Conservation (phyloP, 1,284 basidiomycete species). For the Leccinum pachyderme region DNA sequence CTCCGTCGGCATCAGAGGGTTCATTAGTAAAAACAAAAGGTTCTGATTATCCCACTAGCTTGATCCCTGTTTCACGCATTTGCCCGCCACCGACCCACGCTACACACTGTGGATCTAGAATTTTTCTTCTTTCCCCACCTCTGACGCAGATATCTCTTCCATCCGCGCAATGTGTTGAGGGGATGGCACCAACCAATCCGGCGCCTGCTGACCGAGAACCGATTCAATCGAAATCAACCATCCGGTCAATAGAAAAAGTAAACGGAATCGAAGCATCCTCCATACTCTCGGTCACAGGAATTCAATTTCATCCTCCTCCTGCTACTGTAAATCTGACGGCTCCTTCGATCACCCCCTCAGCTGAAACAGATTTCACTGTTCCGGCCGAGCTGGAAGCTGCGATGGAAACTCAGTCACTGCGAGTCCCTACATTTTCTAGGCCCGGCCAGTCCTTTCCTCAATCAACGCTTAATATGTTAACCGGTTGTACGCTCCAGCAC, state of each 20-base stretch:
- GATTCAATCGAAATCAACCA: conserved; percentile 28
- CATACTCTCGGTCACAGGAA: conserved; percentile 11
- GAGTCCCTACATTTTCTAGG: not conserved
- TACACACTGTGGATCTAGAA: conserved; percentile 14
- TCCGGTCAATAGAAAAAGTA: conserved; percentile 20
- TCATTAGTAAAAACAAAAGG: conserved; percentile 20
- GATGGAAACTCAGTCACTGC: conserved; percentile 25
- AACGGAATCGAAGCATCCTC: conserved; percentile 2
- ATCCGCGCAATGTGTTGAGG: conserved; percentile 20
- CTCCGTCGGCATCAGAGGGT: conserved; percentile 27
- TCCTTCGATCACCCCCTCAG: conserved; percentile 22
- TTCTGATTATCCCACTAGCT: conserved; percentile 3
- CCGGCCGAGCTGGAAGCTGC: conserved; percentile 29
- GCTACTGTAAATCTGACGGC: conserved; percentile 16
- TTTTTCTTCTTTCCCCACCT: conserved; percentile 25
- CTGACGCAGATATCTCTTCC: conserved; percentile 25
- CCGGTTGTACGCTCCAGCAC: conserved; percentile 5
- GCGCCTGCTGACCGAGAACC: conserved; percentile 1
- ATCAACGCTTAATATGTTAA: conserved; percentile 20
- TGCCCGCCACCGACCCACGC: not conserved
- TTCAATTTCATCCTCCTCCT: conserved; percentile 4
- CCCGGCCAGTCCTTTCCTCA: not conserved
- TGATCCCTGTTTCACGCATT: conserved; percentile 16
- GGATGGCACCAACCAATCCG: conserved; percentile 1
- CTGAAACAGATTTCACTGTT: conserved; percentile 25